phyloP scores from a whole-genome alignment of 352 stramenopile species.

The Phytophthora cajani region DNA sequence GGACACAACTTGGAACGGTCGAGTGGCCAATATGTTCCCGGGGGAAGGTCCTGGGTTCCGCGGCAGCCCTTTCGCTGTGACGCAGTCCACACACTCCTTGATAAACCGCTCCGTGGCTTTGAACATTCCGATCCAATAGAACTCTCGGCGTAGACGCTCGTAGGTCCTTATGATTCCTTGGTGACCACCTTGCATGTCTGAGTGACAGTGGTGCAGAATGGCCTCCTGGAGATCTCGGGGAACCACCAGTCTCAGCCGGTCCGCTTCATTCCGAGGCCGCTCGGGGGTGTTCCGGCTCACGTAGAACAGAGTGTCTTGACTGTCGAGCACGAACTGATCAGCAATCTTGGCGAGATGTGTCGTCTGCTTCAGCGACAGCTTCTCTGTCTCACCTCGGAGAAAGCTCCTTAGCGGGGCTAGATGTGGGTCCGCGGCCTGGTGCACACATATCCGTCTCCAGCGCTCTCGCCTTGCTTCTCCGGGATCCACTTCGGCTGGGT shows the following conservation, averaged over 20 bases:
- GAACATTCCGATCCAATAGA: constrained; percentile 19
- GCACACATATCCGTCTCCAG: neutral
- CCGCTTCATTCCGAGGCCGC: neutral
- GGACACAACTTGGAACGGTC: neutral
- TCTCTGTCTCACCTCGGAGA: neutral
- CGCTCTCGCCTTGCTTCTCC: neutral
- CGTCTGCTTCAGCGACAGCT: constrained; percentile 2
- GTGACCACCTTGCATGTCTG: constrained; percentile 10
- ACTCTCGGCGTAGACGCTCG: neutral
- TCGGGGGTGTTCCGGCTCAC: neutral
- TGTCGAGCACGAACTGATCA: constrained; percentile 10
- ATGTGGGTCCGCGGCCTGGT: neutral
- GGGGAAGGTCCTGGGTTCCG: constrained; percentile 3
- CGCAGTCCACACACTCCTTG: constrained; percentile 9
- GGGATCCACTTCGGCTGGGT: neutral
- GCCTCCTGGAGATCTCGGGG: constrained; percentile 1
- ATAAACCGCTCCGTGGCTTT: constrained; percentile 3
- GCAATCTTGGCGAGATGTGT: constrained; percentile 3
- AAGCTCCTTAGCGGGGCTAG: neutral
- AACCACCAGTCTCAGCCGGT: constrained; percentile 4
- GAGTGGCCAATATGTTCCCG: neutral
- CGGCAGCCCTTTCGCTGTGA: constrained; percentile 2
- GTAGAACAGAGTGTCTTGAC: constrained; percentile 2
- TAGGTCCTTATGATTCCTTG: constrained; percentile 15
- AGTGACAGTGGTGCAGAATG: constrained; percentile 10